A percentile compares a stretch with the other conserved stretches of the same genome.
phyloP scores from a whole-genome alignment of 352 stramenopile genomes.

The Phytophthora crassamura region DNA sequence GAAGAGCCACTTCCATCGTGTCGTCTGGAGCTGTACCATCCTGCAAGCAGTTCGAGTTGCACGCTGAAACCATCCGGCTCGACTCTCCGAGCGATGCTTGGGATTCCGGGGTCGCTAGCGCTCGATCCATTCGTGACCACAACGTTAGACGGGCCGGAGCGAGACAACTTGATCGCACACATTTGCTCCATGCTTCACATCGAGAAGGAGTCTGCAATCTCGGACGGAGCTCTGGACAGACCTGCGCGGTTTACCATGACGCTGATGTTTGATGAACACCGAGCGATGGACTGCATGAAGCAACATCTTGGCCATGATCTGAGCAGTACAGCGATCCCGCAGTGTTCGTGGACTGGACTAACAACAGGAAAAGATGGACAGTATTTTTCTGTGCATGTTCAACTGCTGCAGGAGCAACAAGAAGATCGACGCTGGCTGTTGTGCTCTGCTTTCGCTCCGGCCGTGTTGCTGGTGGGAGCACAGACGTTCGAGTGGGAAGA shows the following conservation, averaged over 20 bases:
- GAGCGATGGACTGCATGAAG: slow-evolving; percentile 14
- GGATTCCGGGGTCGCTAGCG: slow-evolving; percentile 13
- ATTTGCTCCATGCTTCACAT: slow-evolving; percentile 52
- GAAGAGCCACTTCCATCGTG: slow-evolving; percentile 2
- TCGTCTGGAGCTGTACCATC: slow-evolving; percentile 51
- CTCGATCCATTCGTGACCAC: slow-evolving; percentile 1
- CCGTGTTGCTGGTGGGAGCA: slow-evolving; percentile 19
- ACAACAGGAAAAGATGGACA: slow-evolving; percentile 5
- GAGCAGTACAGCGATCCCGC: background rate
- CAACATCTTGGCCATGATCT: background rate
- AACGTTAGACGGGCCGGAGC: background rate
- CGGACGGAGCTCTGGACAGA: slow-evolving; percentile 11
- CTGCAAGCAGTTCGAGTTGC: slow-evolving; percentile 44
- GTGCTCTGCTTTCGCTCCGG: slow-evolving; percentile 39
- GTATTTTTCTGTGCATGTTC: slow-evolving; percentile 26
- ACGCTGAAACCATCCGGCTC: slow-evolving; percentile 15
- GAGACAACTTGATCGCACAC: slow-evolving; percentile 40
- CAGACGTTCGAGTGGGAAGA: slow-evolving; percentile 16
- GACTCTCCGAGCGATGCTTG: slow-evolving; percentile 18
- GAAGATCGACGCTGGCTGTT: slow-evolving; percentile 12
- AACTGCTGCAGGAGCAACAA: slow-evolving; percentile 7
- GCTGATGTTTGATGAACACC: slow-evolving; percentile 25
- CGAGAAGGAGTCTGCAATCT: slow-evolving; percentile 18
- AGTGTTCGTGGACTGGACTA: slow-evolving; percentile 25
- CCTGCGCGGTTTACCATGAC: slow-evolving; percentile 10